Percentiles rank a stretch among this genome's conserved stretches.
Evolutionary conservation across 306 rosid species (phyloP).

Genomic region (Vigna trinervia): DNA sequence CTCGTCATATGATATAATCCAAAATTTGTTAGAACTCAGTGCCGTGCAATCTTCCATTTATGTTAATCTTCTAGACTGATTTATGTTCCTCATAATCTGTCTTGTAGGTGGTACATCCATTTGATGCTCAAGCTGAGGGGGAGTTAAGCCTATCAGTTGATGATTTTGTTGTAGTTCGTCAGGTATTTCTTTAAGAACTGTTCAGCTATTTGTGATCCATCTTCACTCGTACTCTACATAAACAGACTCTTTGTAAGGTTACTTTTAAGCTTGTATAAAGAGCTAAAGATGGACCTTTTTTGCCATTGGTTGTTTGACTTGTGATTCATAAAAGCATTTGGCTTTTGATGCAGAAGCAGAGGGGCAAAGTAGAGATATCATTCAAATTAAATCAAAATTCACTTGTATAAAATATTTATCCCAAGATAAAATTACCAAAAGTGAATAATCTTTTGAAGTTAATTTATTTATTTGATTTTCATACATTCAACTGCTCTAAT

Average conservation of each 20-base stretch:
- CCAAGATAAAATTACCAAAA: not conserved
- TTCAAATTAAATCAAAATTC: not conserved
- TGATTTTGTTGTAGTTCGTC: slow-evolving; percentile 79
- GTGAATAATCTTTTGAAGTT: not conserved
- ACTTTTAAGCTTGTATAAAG: not conserved
- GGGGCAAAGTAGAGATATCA: not conserved
- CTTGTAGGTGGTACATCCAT: slow-evolving; percentile 80
- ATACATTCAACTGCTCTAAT: slow-evolving; percentile 10
- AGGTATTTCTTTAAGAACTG: slow-evolving; percentile 59
- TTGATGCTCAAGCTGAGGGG: slow-evolving; percentile 91
- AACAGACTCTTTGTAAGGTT: not conserved
- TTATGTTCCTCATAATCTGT: slow-evolving; percentile 32
- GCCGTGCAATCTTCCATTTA: slow-evolving; percentile 6
- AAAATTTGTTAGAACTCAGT: slow-evolving; percentile 21
- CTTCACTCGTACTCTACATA: slow-evolving; percentile 21
- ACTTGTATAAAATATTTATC: not conserved
- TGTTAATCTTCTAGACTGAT: slow-evolving; percentile 20
- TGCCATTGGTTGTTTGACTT: slow-evolving; percentile 2
- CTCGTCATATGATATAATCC: not conserved
- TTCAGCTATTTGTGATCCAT: slow-evolving; percentile 13
- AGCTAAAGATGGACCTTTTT: slow-evolving; percentile 10
- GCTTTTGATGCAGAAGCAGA: not conserved
- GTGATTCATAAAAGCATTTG: not conserved
- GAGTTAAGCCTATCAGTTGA: slow-evolving; percentile 80
- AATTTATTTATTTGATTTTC: not conserved